These are phyloP conservation scores for Pelargonium australe DNA, from an alignment of 441 rosid genomes.

Conservation along the genomic window DNA sequence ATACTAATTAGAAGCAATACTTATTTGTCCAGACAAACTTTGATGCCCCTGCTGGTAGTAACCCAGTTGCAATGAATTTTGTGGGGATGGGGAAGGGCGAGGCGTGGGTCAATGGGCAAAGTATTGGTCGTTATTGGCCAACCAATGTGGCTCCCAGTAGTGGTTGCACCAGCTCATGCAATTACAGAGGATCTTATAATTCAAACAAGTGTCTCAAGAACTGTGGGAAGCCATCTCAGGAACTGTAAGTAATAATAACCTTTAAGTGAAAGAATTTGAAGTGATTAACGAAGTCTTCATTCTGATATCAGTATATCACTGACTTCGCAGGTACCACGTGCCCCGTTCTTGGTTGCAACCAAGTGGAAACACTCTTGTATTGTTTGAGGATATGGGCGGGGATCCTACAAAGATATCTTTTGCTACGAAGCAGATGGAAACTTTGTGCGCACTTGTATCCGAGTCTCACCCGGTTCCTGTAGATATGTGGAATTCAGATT, in stretches of 20 bases:
- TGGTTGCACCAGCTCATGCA: constrained; percentile 64
- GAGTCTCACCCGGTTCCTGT: constrained; percentile 73
- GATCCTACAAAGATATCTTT: constrained; percentile 72
- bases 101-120: constrained; percentile 97
- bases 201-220: constrained; percentile 70
- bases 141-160: constrained; percentile 37
- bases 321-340: constrained; percentile 62
- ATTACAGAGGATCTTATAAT: constrained; percentile 63
- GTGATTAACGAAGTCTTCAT: background rate
- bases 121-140: constrained; percentile 97
- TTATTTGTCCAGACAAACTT: constrained; percentile 52
- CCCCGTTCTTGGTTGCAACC: constrained; percentile 90
- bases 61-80: constrained; percentile 78
- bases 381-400: constrained; percentile 89
- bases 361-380: constrained; percentile 65
- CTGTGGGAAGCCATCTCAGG: constrained; percentile 88
- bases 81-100: constrained; percentile 87
- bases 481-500: constrained; percentile 58
- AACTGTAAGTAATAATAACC: constrained; percentile 48
- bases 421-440: constrained; percentile 44
- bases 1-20: constrained; percentile 12
- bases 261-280: background rate
- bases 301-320: background rate
- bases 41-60: constrained; percentile 59
- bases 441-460: constrained; percentile 56